Evolutionary conservation across 2,329 filamentous ascomycete species (phyloP).

Genomic region (Sporothrix pseudoabietina): DNA sequence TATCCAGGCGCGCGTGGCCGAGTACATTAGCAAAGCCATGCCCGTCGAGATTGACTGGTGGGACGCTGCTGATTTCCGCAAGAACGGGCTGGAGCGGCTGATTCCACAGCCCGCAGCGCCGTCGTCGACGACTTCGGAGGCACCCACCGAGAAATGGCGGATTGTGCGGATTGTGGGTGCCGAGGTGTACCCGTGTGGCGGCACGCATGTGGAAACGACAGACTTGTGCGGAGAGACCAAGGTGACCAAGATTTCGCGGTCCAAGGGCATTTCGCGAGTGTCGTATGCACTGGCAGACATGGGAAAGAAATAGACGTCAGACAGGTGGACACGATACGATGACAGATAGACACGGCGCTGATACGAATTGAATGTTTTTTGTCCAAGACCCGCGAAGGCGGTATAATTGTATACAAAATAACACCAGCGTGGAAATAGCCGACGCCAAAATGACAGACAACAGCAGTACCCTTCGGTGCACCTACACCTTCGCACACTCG

Average conservation of each 20-base stretch:
- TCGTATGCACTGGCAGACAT: constrained; percentile 42
- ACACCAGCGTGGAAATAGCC: background rate
- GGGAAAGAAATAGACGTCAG: background rate
- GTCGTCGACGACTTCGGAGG: constrained; percentile 39
- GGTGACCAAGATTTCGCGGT: constrained; percentile 68
- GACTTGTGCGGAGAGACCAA: constrained; percentile 60
- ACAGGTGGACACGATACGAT: background rate
- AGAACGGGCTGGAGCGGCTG: constrained; percentile 57
- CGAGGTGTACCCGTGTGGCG: constrained; percentile 73
- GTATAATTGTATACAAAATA: background rate
- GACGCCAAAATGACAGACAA: background rate
- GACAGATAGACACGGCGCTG: background rate
- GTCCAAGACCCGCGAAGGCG: background rate
- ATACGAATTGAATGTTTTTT: background rate
- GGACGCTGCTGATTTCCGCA: constrained; percentile 62
- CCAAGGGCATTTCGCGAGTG: constrained; percentile 66
- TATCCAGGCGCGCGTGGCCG: constrained; percentile 65
- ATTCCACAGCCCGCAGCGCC: constrained; percentile 43
- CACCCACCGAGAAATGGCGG: constrained; percentile 58
- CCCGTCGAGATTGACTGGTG: constrained; percentile 68
- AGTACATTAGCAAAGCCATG: constrained; percentile 57
- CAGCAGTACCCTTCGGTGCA: background rate
- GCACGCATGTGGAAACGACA: constrained; percentile 69
- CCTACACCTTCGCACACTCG: constrained; percentile 34
- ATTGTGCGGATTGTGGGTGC: constrained; percentile 70